Evolutionary conservation across 129 eudicot genomes (phyloP), one percentile per base, ranked within the genome.

Genomic region (Escallonia rubra): DNA sequence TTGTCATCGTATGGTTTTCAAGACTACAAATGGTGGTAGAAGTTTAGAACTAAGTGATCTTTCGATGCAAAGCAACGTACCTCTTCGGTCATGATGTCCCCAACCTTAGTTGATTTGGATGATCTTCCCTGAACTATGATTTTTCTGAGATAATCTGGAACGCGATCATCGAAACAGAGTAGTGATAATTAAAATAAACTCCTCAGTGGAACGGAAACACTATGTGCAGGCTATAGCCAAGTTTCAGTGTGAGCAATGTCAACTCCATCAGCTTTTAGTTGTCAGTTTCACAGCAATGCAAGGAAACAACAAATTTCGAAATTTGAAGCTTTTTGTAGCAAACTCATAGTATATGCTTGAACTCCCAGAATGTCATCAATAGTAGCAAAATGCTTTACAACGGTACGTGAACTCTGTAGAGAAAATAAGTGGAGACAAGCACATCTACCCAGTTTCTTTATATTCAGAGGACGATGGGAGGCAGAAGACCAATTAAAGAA

Each of bases 1-100:
- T 2, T 16, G 8, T 10, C 6, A 39, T 71, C 54, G 40, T 10
- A 57, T 1, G 34, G n/a, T 40, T 9, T 78, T 23, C 43, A n/a
- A 73, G 53, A 54, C 7, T n/a, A 4, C 13, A 46, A 4, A 15
- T 7, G 34, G 45, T 47, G 11, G 58, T 0, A 4, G 57, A n/a
- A 54, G 45, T 7, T 8, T 58, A 7, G 10, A 53, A 50, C 12
- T 42, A 39, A 47, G n/a, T 23, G 34, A 23, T 23, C 34, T 23
- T 23, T 23, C 34, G 34, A 23, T 23, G 1, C 8, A 45, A 49
- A 8, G 41, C 38, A 43, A 11, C 53, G 47, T 93, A 93, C 99
- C 99, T 94, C 99, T 70, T 94, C 99, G 10, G 99, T 94, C 99
- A 94, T 94, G 69, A 94, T 90, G 73, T 94, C 99, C 75, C 99